Percentiles rank a stretch among this genome's conserved stretches.
These are phyloP conservation scores for Hanseniaspora valbyensis DNA, from an alignment of 805 yeast species.

Conservation along the genomic window DNA sequence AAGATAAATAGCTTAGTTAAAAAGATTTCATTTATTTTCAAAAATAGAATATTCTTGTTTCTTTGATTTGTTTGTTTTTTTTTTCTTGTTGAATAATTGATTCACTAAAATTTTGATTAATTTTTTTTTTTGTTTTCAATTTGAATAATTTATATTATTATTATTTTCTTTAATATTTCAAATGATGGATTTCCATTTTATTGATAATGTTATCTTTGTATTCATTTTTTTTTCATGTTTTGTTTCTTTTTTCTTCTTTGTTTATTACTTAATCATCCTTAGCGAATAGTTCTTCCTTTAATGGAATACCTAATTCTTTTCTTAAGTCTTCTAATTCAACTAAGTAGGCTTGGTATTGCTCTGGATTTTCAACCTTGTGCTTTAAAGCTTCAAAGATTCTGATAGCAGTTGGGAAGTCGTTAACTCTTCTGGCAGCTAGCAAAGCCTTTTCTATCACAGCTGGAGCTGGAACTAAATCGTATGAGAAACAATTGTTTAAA, in stretches of 20 bases:
- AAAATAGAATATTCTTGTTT: background rate
- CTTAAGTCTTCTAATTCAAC: constrained; percentile 87
- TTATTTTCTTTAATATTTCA: background rate
- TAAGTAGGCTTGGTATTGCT: constrained; percentile 90
- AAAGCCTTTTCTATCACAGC: constrained; percentile 89
- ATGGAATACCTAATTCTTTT: constrained; percentile 83
- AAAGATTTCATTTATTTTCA: background rate
- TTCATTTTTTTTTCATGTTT: too few species aligned
- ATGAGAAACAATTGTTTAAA: constrained; percentile 93
- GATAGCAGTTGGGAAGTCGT: constrained; percentile 96
- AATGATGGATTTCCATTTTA: too few species aligned
- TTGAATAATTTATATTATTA: background rate
- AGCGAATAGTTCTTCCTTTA: constrained; percentile 77
- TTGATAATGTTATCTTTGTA: too few species aligned
- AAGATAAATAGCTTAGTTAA: too few species aligned
- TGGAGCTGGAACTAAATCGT: constrained; percentile 98
- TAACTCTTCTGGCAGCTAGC: constrained; percentile 96
- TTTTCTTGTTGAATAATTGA: background rate
- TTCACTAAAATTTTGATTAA: background rate
- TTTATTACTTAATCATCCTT: constrained; percentile 11
- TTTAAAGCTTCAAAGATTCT: constrained; percentile 96
- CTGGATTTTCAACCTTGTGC: constrained; percentile 88
- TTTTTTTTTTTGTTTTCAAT: background rate
- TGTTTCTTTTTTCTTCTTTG: too few species aligned
- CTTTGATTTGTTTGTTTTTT: too few species aligned